Conservation (phyloP, 345 rosid species). For the Ricinus communis region DNA sequence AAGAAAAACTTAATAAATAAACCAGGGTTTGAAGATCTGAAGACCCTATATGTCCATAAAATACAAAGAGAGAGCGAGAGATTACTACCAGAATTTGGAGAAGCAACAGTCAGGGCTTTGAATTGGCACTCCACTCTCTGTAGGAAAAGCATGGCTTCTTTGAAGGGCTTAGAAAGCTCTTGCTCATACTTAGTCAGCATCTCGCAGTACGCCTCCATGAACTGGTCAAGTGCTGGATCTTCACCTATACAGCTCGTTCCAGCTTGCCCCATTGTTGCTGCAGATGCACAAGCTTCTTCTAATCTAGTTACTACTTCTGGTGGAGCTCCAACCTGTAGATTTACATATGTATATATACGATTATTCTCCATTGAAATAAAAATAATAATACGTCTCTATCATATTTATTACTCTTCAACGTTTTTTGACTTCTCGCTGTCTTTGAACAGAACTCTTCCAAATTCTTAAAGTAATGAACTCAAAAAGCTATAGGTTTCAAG, state of each 20-base stretch:
- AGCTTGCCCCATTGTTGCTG: conserved; percentile 43
- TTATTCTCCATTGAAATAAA: background rate
- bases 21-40: background rate
- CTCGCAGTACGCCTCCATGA: conserved; percentile 99
- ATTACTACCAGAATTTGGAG: conserved; percentile 57
- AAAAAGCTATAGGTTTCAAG: no score
- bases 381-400: conserved; percentile 14
- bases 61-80: conserved; percentile 10
- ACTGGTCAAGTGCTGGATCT: conserved; percentile 96
- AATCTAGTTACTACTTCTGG: conserved; percentile 77
- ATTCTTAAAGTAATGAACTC: no score
- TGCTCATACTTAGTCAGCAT: conserved; percentile 94
- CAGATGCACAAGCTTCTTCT: conserved; percentile 78
- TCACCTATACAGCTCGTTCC: conserved; percentile 54
- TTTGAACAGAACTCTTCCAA: background rate
- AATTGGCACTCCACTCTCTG: conserved; percentile 81
- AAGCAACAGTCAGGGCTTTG: conserved; percentile 66
- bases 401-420: conserved; percentile 1
- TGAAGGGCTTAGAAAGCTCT: conserved; percentile 92
- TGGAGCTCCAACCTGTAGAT: conserved; percentile 87
- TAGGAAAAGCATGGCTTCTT: conserved; percentile 89
- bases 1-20: background rate
- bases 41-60: background rate
- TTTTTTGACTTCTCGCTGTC: conserved; percentile 26
- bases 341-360: background rate